Evolutionary conservation across 495 filamentous ascomycete genomes (phyloP).

Genomic region (Hyaloscypha finlandica): DNA sequence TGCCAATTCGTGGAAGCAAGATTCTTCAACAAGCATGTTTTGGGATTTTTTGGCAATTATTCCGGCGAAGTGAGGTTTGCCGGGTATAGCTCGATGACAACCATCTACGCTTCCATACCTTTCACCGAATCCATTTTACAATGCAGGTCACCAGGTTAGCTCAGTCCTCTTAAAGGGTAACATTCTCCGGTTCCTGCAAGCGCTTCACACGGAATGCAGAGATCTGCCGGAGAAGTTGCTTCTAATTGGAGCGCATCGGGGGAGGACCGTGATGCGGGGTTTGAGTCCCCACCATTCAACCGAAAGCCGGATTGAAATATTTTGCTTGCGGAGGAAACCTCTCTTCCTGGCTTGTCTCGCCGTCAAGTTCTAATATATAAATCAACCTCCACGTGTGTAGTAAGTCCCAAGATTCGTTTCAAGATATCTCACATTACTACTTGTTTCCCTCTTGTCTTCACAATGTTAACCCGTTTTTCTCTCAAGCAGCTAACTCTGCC

Average conservation of each 20-base stretch:
- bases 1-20: too few species aligned
- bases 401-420: neutral
- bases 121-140: too few species aligned
- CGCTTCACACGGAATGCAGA: neutral
- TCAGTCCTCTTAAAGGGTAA: too few species aligned
- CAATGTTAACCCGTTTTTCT: neutral
- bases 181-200: neutral
- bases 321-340: neutral
- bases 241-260: neutral
- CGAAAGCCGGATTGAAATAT: neutral
- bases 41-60: too few species aligned
- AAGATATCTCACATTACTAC: neutral
- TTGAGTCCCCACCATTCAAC: neutral
- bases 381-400: neutral
- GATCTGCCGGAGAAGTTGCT: neutral
- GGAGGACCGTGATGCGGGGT: neutral
- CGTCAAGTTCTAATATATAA: neutral
- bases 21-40: too few species aligned
- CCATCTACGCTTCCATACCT: too few species aligned
- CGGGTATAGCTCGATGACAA: too few species aligned
- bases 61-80: too few species aligned
- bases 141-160: too few species aligned
- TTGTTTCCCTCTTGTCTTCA: neutral
- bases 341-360: neutral
- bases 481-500: neutral